Evolutionary conservation across 331 rosid genomes (phyloP), one percentile per base, ranked within the genome.

Genomic region (Malus hybrid): DNA sequence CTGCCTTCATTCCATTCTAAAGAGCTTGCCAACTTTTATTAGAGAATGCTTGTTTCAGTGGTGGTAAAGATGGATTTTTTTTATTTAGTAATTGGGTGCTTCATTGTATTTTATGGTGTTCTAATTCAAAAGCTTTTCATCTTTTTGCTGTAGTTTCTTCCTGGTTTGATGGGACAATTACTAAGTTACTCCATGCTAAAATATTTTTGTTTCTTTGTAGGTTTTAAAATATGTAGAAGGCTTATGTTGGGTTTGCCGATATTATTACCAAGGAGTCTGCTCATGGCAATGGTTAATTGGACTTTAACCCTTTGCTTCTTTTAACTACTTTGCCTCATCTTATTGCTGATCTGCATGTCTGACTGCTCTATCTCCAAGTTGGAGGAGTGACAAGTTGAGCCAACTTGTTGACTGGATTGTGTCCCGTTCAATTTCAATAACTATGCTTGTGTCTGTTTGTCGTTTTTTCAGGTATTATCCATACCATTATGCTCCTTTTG

Each of bases 401-500:
- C 31, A 29, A 54, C 29, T 19, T 46, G 16, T 48, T 46, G 10
- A 64, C 46, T 31, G 70, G 7, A 44, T 48, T n/a, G 31, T 55
- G 68, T 24, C 20, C 34, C 0, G 20, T 56, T 19, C 15, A 20
- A 29, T 57, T 69, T 64, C 73, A 64, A n/a, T 52, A 71, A 71
- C 46, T 12, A 56, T 70, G 76, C 48, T 57, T 78, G 69, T 46
- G 31, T 46, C 54, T 69, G 5, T 79, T 18, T 67, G 18, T 79
- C 68, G 57, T 75, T 33, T 83, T 80, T 80, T 79, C 90, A 94
- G 99, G 99, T 94, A 87, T 80, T 94, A 94, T 76, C 99, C 99
- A 20, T 92, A 90, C 79, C 99, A 94, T 76, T 94, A 94, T 87
- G 94, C 98, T 70, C 98, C 98, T 81, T 94, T 94, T 84, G 98